Evolutionary conservation across 371 early-diverging fungal species (phyloP), one percentile per base, ranked within the genome.

Genomic region (Funneliformis caledonium): DNA sequence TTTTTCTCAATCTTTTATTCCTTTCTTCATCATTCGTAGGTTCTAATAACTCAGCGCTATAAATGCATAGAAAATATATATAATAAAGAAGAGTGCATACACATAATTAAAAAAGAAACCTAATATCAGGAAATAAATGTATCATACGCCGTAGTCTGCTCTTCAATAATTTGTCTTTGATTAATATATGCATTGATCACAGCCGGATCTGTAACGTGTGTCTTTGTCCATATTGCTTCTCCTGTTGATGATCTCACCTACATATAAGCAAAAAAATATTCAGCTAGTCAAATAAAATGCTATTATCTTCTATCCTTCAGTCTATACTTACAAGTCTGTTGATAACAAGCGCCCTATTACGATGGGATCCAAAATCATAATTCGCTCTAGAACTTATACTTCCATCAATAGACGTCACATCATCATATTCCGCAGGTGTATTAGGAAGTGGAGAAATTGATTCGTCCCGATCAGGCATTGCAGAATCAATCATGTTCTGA

Each of bases 181-280:
- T 95, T 89, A 81, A 96, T 83, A 74, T 98, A 98, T 19, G 95
- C 94, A 78, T 96, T 95, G 72, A 97, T 94, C 0, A 98, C 96
- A 2, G 93, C 90, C 22, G 91, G 88, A 80, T 97, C 96, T 7
- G 89, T 92, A 26, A 98, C 87, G 4, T 93, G 87, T 82, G 97
- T 97, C 33, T 91, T 85, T 72, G 91, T 90, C 94, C 95, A 95
- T 33, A 85, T 86, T 16, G 89, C 84, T 80, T 93, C 92, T 0
- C 96, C 97, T n/a, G 90, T 90, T 83, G 11, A 83, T 56, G 37
- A 81, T 31, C 45, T 59, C 19, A 76, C 76, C 87, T 86, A 16
- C 33, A 50, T 14, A 61, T 42, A 16, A 22, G 70, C 48, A 14
- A 59, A 48, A 59, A 48, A 31, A 4, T 62, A 62, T 62, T 26